A percentile compares a stretch with the other conserved stretches of the same genome.
phyloP scores from a whole-genome alignment of 192 early-diverging fungal genomes.

The Gamsiella multidivaricata region DNA sequence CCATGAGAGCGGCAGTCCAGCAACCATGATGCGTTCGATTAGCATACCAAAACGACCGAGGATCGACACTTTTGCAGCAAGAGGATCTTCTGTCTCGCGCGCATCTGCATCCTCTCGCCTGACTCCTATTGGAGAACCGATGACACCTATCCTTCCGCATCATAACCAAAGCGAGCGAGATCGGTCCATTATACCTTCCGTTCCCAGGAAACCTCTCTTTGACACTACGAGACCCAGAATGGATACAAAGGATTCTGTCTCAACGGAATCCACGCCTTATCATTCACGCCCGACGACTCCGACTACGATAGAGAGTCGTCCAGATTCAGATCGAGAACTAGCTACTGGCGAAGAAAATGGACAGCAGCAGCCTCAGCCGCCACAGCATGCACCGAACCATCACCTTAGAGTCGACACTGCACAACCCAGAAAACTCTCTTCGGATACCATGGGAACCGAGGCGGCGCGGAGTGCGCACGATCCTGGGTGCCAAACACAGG shows the following conservation, averaged over 20 bases:
- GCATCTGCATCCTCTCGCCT: slow-evolving; percentile 32
- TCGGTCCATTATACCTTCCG: slow-evolving; percentile 14
- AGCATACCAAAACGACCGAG: slow-evolving; percentile 50
- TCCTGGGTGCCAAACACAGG: slow-evolving; percentile 27
- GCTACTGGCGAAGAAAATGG: slow-evolving; percentile 28
- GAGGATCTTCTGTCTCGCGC: slow-evolving; percentile 23
- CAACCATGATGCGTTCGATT: slow-evolving; percentile 46
- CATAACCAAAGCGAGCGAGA: slow-evolving; percentile 18
- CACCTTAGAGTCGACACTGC: slow-evolving; percentile 36
- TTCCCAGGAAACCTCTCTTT: slow-evolving; percentile 23
- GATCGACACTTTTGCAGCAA: slow-evolving; percentile 31
- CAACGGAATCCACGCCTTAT: slow-evolving; percentile 37
- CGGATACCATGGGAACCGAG: slow-evolving; percentile 23
- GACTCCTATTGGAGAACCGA: slow-evolving; percentile 35
- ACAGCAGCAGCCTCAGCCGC: slow-evolving; percentile 1
- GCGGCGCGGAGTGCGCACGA: slow-evolving; percentile 18
- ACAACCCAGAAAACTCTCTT: slow-evolving; percentile 30
- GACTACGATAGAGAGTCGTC: slow-evolving; percentile 41
- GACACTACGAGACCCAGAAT: slow-evolving; percentile 32
- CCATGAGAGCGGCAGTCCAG: slow-evolving; percentile 48
- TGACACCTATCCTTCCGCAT: slow-evolving; percentile 20
- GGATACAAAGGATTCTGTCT: slow-evolving; percentile 37
- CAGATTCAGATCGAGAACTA: slow-evolving; percentile 33
- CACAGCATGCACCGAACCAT: not conserved
- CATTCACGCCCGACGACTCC: slow-evolving; percentile 42